Conservation (phyloP, 208 protist genomes). For the Leishmania tropica region DNA sequence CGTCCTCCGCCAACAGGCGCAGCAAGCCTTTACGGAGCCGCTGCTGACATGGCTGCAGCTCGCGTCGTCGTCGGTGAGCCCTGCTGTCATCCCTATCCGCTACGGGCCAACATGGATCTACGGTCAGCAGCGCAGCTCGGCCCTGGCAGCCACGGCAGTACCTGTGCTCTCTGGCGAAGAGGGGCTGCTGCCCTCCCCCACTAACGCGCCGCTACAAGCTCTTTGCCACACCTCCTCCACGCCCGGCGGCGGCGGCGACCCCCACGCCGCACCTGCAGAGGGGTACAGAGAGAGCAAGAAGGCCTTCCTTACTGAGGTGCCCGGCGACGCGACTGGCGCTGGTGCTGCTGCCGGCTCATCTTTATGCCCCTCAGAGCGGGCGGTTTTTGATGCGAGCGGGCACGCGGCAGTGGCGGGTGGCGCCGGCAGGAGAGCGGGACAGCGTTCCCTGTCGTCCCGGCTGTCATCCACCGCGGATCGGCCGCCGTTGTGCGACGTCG, state of each 20-base stretch:
- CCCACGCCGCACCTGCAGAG: not conserved
- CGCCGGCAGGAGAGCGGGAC: not conserved
- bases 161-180: not conserved
- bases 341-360: not conserved
- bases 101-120: too few relatives aligned
- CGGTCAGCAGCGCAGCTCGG: not conserved
- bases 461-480: not conserved
- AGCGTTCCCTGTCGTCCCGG: not conserved
- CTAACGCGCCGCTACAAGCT: not conserved
- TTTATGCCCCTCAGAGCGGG: not conserved
- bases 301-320: slow-evolving; percentile 5
- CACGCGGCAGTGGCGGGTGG: not conserved
- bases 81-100: not conserved
- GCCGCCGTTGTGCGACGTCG: not conserved
- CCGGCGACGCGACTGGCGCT: not conserved
- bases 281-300: not conserved
- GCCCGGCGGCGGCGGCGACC: not conserved
- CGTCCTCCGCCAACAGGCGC: slow-evolving; percentile 12
- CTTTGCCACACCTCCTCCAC: not conserved
- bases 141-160: not conserved
- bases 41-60: slow-evolving; percentile 1
- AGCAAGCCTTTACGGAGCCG: slow-evolving; percentile 21
- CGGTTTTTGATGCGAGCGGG: not conserved
- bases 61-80: not conserved
- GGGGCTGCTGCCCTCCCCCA: not conserved